Conservation (phyloP, 495 filamentous ascomycete genomes). For the Hypoxylon trugodes region DNA sequence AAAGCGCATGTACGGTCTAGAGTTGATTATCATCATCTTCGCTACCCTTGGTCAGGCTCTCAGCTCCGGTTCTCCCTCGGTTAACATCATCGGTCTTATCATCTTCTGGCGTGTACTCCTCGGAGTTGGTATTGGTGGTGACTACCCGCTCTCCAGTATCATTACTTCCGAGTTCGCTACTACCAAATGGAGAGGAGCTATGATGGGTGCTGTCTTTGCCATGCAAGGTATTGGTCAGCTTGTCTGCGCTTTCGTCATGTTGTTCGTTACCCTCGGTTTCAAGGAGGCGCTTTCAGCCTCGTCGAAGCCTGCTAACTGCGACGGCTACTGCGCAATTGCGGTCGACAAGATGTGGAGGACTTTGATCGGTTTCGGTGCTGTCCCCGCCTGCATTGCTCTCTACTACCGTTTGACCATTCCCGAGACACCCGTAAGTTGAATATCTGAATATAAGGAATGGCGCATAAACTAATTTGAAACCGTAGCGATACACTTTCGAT, state of each 20-base stretch:
- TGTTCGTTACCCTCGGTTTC: slow-evolving; percentile 78
- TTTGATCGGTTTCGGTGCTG: slow-evolving; percentile 80
- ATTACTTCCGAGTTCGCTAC: slow-evolving; percentile 77
- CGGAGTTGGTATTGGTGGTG: slow-evolving; percentile 85
- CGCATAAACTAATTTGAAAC: slow-evolving; percentile 55
- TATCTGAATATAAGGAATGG: slow-evolving; percentile 33
- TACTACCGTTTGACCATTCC: slow-evolving; percentile 85
- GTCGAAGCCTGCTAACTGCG: slow-evolving; percentile 59
- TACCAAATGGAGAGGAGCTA: slow-evolving; percentile 32
- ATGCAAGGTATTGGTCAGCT: slow-evolving; percentile 87
- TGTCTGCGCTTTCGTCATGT: slow-evolving; percentile 71
- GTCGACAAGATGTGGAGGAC: slow-evolving; percentile 90
- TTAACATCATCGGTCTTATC: slow-evolving; percentile 77
- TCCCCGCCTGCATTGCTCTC: slow-evolving; percentile 77
- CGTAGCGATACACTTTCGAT: slow-evolving; percentile 79
- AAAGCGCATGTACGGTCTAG: slow-evolving; percentile 87
- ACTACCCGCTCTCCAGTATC: slow-evolving; percentile 85
- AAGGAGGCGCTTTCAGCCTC: slow-evolving; percentile 68
- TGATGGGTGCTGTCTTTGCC: slow-evolving; percentile 82
- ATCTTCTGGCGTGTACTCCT: slow-evolving; percentile 92
- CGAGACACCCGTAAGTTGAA: slow-evolving; percentile 77
- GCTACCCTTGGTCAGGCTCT: slow-evolving; percentile 82
- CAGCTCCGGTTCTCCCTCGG: slow-evolving; percentile 69
- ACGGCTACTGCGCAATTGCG: slow-evolving; percentile 70
- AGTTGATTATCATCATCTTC: slow-evolving; percentile 87